These are phyloP conservation scores for Linum usitatissimum DNA, from an alignment of 345 rosid genomes.

Conservation along the genomic window DNA sequence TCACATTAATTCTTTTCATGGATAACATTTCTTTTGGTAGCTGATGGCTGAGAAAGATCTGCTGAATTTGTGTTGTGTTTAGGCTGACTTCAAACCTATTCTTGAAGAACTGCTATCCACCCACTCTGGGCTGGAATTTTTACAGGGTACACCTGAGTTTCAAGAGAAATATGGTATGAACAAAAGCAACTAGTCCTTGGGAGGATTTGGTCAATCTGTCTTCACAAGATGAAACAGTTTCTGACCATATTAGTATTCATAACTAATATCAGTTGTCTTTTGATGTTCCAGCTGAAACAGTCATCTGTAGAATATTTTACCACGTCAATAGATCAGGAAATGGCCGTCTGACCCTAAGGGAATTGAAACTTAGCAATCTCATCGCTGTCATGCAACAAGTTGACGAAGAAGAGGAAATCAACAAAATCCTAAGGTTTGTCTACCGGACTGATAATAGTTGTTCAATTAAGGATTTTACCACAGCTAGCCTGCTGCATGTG, in stretches of 20 bases:
- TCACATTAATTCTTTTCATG: background rate
- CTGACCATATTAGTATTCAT: background rate
- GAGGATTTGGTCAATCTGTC: background rate
- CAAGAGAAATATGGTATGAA: slow-evolving; percentile 86
- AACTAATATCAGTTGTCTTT: slow-evolving; percentile 17
- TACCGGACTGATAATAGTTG: background rate
- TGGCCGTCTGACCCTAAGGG: slow-evolving; percentile 81
- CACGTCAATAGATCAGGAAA: slow-evolving; percentile 78
- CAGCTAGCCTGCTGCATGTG: background rate
- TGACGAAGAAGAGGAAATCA: slow-evolving; percentile 97
- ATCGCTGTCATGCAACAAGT: slow-evolving; percentile 86
- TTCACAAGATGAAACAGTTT: background rate
- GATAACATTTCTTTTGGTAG: background rate
- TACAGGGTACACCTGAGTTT: slow-evolving; percentile 65
- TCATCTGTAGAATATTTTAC: slow-evolving; percentile 91
- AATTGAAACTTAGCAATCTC: slow-evolving; percentile 86
- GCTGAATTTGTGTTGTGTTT: slow-evolving; percentile 7
- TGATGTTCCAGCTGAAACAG: slow-evolving; percentile 86
- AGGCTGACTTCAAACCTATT: slow-evolving; percentile 84
- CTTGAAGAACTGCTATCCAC: slow-evolving; percentile 66
- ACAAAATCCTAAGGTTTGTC: slow-evolving; percentile 82
- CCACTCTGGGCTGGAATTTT: slow-evolving; percentile 84
- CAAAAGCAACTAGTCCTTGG: background rate
- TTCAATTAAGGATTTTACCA: background rate
- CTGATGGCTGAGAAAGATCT: slow-evolving; percentile 5